Conservation (phyloP, 768 basidiomycete species). For the Suillus plorans region DNA sequence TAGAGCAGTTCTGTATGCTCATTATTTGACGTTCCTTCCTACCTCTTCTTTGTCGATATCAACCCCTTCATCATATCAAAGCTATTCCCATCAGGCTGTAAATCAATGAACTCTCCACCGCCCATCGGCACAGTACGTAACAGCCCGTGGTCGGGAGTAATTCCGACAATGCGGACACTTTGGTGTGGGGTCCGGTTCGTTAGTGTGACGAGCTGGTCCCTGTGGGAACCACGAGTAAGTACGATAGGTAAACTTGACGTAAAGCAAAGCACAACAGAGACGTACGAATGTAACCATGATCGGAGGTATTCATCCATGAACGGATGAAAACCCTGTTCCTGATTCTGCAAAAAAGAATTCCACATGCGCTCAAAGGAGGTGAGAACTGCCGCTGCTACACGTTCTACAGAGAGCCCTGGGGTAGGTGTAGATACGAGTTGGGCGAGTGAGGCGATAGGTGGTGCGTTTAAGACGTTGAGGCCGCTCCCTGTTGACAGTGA, state of each 20-base stretch:
- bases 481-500: constrained; percentile 39
- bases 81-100: constrained; percentile 97
- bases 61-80: constrained; percentile 89
- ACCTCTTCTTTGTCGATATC: not conserved
- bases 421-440: constrained; percentile 43
- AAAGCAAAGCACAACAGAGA: constrained; percentile 21
- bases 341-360: constrained; percentile 47
- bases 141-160: constrained; percentile 86
- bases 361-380: constrained; percentile 79
- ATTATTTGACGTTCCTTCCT: not conserved
- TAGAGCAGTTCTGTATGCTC: too few relatives aligned
- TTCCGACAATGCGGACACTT: constrained; percentile 74
- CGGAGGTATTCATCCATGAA: constrained; percentile 80
- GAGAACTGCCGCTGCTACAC: constrained; percentile 67
- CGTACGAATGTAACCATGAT: constrained; percentile 92
- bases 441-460: constrained; percentile 79
- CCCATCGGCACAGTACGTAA: constrained; percentile 67
- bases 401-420: constrained; percentile 60
- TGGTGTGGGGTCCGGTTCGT: constrained; percentile 72
- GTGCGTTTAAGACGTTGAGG: constrained; percentile 79
- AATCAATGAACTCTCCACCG: constrained; percentile 62
- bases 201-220: constrained; percentile 81
- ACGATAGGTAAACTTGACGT: not conserved
- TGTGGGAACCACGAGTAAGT: constrained; percentile 30
- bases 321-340: constrained; percentile 67